These are phyloP conservation scores for Protomyces lactucae-debilis DNA, from an alignment of 1,139 yeast genomes.

Conservation along the genomic window DNA sequence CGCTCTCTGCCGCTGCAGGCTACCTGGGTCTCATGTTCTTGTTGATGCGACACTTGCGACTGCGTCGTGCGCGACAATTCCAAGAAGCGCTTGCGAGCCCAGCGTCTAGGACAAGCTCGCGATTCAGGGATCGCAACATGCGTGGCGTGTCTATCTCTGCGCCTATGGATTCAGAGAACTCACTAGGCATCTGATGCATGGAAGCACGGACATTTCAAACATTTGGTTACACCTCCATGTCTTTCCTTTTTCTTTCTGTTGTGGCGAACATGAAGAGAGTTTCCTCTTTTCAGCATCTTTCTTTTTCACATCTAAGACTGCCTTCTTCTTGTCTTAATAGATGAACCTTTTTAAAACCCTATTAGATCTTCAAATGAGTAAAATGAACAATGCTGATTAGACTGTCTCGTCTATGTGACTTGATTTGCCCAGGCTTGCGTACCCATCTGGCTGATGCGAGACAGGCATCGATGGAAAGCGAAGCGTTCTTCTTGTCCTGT, in stretches of 20 bases:
- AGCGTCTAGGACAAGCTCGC: constrained; percentile 22
- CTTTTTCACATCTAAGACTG: too few relatives aligned
- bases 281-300: too few relatives aligned
- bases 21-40: constrained; percentile 41
- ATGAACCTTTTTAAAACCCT: too few relatives aligned
- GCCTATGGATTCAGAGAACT: constrained; percentile 44
- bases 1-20: constrained; percentile 41
- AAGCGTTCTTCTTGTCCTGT: constrained; percentile 88
- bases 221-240: neutral
- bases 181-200: constrained; percentile 37
- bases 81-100: neutral
- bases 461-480: constrained; percentile 92
- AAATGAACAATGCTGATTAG: too few relatives aligned
- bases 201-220: neutral
- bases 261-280: neutral
- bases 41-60: constrained; percentile 37
- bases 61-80: constrained; percentile 26
- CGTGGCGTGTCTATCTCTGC: constrained; percentile 40
- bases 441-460: constrained; percentile 89
- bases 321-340: too few relatives aligned
- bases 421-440: constrained; percentile 81
- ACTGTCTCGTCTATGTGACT: neutral
- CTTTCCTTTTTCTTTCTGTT: neutral
- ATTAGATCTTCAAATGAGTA: too few relatives aligned
- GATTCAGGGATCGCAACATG: constrained; percentile 32